Evolutionary conservation across 2,329 filamentous ascomycete species (phyloP).

Genomic region (Phaeosphaeriaceae sp.): DNA sequence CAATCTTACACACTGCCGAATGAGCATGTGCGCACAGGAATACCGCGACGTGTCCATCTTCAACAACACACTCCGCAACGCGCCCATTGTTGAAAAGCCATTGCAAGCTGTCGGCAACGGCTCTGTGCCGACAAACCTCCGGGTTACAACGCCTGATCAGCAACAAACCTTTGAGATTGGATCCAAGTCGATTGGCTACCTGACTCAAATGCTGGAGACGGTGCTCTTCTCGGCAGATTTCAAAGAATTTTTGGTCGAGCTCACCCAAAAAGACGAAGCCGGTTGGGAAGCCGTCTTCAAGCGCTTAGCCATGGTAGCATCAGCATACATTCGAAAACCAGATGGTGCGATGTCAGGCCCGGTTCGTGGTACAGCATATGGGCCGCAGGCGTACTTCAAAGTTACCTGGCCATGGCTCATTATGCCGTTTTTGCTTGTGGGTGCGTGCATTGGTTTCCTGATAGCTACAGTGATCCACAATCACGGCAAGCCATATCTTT

Average conservation of each 20-base stretch:
- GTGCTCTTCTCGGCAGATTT: neutral
- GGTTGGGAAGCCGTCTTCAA: neutral
- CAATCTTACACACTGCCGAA: conserved; percentile 1
- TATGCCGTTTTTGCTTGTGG: neutral
- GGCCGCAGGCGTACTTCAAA: neutral
- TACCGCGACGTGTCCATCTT: neutral
- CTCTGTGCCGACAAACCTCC: neutral
- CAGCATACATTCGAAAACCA: neutral
- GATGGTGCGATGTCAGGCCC: neutral
- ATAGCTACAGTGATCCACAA: neutral
- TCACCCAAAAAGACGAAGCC: neutral
- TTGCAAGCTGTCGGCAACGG: neutral
- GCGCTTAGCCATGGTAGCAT: neutral
- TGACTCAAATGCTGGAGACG: neutral
- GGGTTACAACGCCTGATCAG: neutral
- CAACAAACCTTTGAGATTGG: neutral
- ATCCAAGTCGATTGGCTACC: neutral
- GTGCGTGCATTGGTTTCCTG: neutral
- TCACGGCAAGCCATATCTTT: neutral
- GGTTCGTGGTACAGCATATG: neutral
- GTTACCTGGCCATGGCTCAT: conserved; percentile 2
- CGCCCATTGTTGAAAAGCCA: neutral
- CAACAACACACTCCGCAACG: neutral
- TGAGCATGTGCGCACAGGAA: conserved; percentile 5
- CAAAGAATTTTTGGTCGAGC: neutral